Evolutionary conservation across 768 basidiomycete species (phyloP).

Genomic region (Podaxis rugospora): DNA sequence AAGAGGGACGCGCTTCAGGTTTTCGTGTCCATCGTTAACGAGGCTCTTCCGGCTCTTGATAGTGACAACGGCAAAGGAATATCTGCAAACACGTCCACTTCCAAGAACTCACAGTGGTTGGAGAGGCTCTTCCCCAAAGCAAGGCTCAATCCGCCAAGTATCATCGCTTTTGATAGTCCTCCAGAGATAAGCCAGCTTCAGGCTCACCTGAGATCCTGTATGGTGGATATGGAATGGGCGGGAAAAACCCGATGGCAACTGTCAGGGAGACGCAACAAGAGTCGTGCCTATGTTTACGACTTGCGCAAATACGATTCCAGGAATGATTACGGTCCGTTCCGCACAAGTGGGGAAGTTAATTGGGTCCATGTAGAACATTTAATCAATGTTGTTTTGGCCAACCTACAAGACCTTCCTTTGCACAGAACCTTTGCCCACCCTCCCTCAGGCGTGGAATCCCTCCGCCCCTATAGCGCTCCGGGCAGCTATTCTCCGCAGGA

Average conservation of each 20-base stretch:
- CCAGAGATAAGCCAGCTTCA: constrained; percentile 1
- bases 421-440: constrained; percentile 36
- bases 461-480: constrained; percentile 52
- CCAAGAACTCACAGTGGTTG: constrained; percentile 44
- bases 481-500: constrained; percentile 35
- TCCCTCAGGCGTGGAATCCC: constrained; percentile 45
- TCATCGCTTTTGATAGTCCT: not conserved
- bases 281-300: constrained; percentile 61
- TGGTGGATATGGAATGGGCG: constrained; percentile 22
- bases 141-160: not conserved
- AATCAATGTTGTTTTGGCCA: constrained; percentile 47
- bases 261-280: constrained; percentile 34
- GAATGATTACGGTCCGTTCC: constrained; percentile 60
- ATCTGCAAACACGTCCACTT: constrained; percentile 17
- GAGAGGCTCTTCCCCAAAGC: constrained; percentile 29
- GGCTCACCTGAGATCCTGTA: constrained; percentile 43
- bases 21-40: constrained; percentile 36
- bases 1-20: constrained; percentile 31
- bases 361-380: constrained; percentile 66
- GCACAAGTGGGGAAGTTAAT: constrained; percentile 37
- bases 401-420: constrained; percentile 42
- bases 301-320: constrained; percentile 49
- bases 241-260: constrained; percentile 13
- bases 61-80: not conserved
- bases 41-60: constrained; percentile 25